Evolutionary conservation across 352 stramenopile species (phyloP).

Genomic region (Pythium diclinum): DNA sequence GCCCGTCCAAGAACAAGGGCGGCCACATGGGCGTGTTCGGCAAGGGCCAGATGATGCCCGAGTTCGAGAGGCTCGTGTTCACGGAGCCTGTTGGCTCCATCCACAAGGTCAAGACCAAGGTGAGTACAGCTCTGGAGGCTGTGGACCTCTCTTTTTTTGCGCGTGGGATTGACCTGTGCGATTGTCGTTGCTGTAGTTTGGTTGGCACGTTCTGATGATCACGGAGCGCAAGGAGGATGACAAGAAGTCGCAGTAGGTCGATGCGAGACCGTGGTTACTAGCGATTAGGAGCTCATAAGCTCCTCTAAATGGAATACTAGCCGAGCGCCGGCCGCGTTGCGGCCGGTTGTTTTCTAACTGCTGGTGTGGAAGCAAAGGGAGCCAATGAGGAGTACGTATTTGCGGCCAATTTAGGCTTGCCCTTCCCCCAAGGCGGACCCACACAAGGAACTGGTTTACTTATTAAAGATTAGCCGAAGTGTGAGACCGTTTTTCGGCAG

Average conservation of each 20-base stretch:
- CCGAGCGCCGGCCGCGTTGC: no score
- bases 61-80: conserved; percentile 73
- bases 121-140: conserved; percentile 4
- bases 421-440: no score
- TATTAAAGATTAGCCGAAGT: not conserved
- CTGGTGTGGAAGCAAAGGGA: no score
- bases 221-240: conserved; percentile 47
- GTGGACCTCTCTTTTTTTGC: not conserved
- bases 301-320: not conserved
- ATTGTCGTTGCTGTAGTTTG: conserved; percentile 43
- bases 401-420: no score
- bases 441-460: no score
- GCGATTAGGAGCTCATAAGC: not conserved
- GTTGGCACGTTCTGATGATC: conserved; percentile 75
- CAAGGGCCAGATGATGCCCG: conserved; percentile 68
- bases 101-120: conserved; percentile 57
- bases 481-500: not conserved
- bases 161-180: not conserved
- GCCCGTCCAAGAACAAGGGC: conserved; percentile 57
- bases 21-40: conserved; percentile 68
- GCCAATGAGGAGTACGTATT: no score
- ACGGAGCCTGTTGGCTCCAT: conserved; percentile 50
- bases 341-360: no score
- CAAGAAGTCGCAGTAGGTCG: conserved; percentile 24
- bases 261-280: not conserved